A percentile compares a stretch with the other conserved stretches of the same genome.
phyloP scores from a whole-genome alignment of 2,329 filamentous ascomycete genomes.

The Polychaeton citri region DNA sequence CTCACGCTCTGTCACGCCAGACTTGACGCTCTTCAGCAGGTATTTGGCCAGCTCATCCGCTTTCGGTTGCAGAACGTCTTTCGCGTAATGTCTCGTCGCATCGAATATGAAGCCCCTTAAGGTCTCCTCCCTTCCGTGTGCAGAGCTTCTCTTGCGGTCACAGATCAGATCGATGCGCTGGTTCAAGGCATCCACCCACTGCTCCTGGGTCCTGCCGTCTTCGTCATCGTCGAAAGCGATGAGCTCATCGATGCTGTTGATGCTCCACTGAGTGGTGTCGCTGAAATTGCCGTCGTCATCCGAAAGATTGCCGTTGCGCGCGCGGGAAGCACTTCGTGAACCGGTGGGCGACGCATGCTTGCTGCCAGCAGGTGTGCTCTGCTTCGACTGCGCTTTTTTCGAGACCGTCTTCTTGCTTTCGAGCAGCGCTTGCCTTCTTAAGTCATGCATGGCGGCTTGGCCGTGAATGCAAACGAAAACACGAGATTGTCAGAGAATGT shows the following conservation, averaged over 20 bases:
- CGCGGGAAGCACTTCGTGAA: slow-evolving; percentile 47
- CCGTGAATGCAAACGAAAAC: too few species aligned
- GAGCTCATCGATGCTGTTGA: slow-evolving; percentile 51
- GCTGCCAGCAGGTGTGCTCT: slow-evolving; percentile 44
- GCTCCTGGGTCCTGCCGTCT: slow-evolving; percentile 33
- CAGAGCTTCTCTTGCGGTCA: slow-evolving; percentile 66
- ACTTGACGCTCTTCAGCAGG: slow-evolving; percentile 57
- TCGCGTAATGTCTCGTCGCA: slow-evolving; percentile 50
- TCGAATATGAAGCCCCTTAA: slow-evolving; percentile 37
- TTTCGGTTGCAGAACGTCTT: slow-evolving; percentile 46
- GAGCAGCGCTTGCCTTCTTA: slow-evolving; percentile 55
- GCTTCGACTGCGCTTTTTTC: slow-evolving; percentile 48
- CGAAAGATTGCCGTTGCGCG: slow-evolving; percentile 48
- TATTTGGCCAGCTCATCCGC: slow-evolving; percentile 50
- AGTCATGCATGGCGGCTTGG: slow-evolving; percentile 21
- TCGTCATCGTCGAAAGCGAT: slow-evolving; percentile 40
- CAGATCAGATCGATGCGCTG: slow-evolving; percentile 59
- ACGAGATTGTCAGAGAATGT: too few species aligned
- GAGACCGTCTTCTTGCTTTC: slow-evolving; percentile 62
- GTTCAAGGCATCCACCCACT: slow-evolving; percentile 49
- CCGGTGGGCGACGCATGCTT: slow-evolving; percentile 44
- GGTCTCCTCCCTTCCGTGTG: slow-evolving; percentile 53
- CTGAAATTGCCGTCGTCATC: slow-evolving; percentile 47
- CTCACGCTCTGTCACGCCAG: slow-evolving; percentile 55
- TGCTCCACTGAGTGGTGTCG: slow-evolving; percentile 47